Percentiles rank a stretch among this genome's conserved stretches.
Conservation (phyloP, 2,329 filamentous ascomycete species). For the Trichoderma aggressivum region DNA sequence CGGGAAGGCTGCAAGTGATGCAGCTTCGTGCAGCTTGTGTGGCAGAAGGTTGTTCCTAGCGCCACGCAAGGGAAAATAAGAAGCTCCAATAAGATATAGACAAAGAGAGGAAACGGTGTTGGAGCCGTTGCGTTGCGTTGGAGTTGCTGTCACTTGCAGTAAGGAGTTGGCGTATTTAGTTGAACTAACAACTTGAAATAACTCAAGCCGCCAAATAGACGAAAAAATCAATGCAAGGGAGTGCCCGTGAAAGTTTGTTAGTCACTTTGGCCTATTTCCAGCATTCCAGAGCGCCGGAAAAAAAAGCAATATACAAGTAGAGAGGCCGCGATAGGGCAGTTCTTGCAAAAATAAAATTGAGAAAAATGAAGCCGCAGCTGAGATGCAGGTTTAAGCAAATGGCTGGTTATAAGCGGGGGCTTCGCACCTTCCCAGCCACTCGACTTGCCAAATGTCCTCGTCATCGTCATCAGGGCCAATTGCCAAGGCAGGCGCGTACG, state of each 20-base stretch:
- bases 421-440: slow-evolving; percentile 15
- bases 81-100: background rate
- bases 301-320: background rate
- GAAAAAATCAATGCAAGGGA: background rate
- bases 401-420: slow-evolving; percentile 9
- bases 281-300: background rate
- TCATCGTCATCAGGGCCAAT: slow-evolving; percentile 11
- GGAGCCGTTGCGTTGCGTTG: background rate
- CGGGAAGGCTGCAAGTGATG: slow-evolving; percentile 2
- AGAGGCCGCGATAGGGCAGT: background rate
- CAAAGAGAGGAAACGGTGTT: background rate
- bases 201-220: background rate
- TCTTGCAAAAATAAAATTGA: background rate
- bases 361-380: background rate
- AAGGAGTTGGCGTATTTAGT: background rate
- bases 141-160: background rate
- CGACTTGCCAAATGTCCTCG: background rate
- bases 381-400: slow-evolving; percentile 7
- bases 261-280: background rate
- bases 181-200: background rate
- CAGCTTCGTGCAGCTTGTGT: background rate
- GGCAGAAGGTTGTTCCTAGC: background rate
- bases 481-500: slow-evolving; percentile 9
- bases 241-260: background rate
- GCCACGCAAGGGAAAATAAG: slow-evolving; percentile 2